Base-by-base conservation (phyloP, 2,329 filamentous ascomycete species). In the Penicillium sp. region DNA sequence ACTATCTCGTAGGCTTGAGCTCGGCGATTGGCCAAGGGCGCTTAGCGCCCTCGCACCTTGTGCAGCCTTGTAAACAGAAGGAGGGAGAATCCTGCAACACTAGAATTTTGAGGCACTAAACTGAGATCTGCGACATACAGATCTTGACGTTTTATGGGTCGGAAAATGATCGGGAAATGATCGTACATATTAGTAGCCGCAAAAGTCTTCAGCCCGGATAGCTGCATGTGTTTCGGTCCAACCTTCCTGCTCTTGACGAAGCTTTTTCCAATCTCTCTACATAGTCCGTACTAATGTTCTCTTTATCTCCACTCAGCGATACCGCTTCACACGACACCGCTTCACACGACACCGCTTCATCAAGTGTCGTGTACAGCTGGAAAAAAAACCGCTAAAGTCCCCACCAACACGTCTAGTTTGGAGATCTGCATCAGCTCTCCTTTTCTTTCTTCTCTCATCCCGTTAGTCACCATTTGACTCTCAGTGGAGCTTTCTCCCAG, bases 41-140 rank as follows among this genome's bases (percentile, higher is more conserved):
- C 55, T 58, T 48, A 54, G 62, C 62, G 62, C 62, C 60, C 58
- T 39, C 21, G 42, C 31, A 19, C 31, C 54, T 27, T 49, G 47
- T 26, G 21, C 29, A 31, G 9, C 27, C 27, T 29, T 29, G 27
- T 3, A 29, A 10, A 11, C 11, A 11, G 27, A 13, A 7, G 25
- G 25, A 16, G 33, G 25, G 7, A n/a, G 31, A 14, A 37, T 31
- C 29, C 50, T 48, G 29, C 29, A 31, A 31, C 53, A 47, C 49
- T 50, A 13, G 19, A 16, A 13, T 5, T 47, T 53, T 33, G 13
- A 33, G 14, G 14, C 13, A 29, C 27, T 29, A 13, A 11, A 33
- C 31, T 33, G 5, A 6, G 31, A 33, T 33, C 31, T 33, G 13
- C 31, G 7, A 33, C 31, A 16, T 33, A 33, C 31, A 33, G 31